These are phyloP conservation scores for Lyophyllum atratum DNA, from an alignment of 768 basidiomycete genomes.

Conservation along the genomic window DNA sequence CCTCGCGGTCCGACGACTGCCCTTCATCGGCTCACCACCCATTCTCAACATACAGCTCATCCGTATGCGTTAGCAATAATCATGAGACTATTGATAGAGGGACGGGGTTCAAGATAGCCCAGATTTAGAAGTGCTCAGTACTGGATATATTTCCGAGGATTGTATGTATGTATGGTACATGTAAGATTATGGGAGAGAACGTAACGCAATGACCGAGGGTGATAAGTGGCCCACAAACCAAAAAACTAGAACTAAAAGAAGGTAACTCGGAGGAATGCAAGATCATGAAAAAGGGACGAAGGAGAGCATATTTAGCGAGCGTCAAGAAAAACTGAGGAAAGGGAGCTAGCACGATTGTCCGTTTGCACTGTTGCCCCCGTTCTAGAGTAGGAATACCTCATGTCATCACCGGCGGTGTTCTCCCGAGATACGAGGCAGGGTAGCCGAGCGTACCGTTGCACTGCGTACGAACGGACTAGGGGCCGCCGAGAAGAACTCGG, in stretches of 20 bases:
- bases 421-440: slow-evolving; percentile 4
- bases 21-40: slow-evolving; percentile 24
- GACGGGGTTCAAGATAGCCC: too few species aligned
- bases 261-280: too few species aligned
- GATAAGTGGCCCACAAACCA: not conserved
- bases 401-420: slow-evolving; percentile 3
- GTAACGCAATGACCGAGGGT: not conserved
- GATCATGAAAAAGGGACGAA: not conserved
- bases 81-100: too few species aligned
- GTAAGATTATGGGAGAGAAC: slow-evolving; percentile 18
- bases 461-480: slow-evolving; percentile 10
- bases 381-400: not conserved
- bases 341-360: not conserved
- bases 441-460: slow-evolving; percentile 8
- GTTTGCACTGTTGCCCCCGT: not conserved
- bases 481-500: slow-evolving; percentile 15
- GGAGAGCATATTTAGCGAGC: not conserved
- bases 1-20: slow-evolving; percentile 22
- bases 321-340: not conserved
- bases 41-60: slow-evolving; percentile 25
- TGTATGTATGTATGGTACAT: slow-evolving; percentile 15
- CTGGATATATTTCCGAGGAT: slow-evolving; percentile 4
- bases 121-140: too few species aligned
- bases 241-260: not conserved
- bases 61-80: slow-evolving; percentile 7